Conservation (phyloP, 2,329 filamentous ascomycete species). For the Colletotrichum camelliae region DNA sequence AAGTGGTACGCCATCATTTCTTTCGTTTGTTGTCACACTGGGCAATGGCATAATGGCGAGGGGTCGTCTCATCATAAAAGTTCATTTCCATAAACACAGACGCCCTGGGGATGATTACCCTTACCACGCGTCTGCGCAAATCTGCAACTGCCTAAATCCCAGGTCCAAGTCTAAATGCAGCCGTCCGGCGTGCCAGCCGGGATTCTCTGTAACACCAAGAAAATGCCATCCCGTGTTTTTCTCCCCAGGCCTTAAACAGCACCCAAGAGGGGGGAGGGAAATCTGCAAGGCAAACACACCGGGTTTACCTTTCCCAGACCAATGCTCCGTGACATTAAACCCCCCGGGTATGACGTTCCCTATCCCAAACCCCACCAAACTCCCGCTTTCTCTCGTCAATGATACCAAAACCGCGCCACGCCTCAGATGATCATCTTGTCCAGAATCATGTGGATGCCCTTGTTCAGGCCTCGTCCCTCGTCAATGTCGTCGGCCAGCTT, state of each 20-base stretch:
- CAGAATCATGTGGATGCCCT: slow-evolving; percentile 69
- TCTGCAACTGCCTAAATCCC: background rate
- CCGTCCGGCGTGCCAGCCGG: background rate
- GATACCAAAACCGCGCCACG: background rate
- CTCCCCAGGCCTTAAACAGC: background rate
- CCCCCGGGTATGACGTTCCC: background rate
- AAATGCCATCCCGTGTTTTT: background rate
- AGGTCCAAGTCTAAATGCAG: background rate
- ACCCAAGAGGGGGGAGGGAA: background rate
- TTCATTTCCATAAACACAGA: background rate
- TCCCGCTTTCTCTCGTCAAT: background rate
- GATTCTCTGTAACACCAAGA: background rate
- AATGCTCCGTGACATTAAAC: background rate
- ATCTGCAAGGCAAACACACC: background rate
- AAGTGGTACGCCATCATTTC: background rate
- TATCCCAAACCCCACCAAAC: background rate
- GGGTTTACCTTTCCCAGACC: background rate
- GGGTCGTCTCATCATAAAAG: background rate
- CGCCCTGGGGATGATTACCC: background rate
- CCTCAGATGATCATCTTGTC: slow-evolving; percentile 62
- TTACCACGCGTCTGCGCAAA: background rate
- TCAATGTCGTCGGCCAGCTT: slow-evolving; percentile 70
- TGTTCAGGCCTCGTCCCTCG: slow-evolving; percentile 59
- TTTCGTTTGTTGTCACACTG: background rate
- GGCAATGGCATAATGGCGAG: background rate